Evolutionary conservation across 2,329 filamentous ascomycete species (phyloP).

Genomic region (Lizonia empirigonia): DNA sequence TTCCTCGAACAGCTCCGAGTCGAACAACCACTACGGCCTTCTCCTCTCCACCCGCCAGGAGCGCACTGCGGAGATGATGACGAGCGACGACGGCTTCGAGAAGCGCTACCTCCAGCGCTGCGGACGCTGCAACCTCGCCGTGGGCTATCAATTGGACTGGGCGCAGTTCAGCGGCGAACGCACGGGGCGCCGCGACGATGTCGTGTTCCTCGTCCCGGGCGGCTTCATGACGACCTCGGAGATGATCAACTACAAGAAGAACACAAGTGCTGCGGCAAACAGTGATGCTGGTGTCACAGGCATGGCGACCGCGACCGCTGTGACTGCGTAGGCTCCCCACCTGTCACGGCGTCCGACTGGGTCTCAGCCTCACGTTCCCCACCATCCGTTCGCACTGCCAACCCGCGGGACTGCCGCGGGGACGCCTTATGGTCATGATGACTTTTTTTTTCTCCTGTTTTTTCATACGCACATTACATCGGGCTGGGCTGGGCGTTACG

Average conservation of each 20-base stretch:
- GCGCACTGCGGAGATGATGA: constrained; percentile 57
- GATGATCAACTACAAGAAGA: constrained; percentile 55
- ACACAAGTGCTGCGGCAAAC: constrained; percentile 10
- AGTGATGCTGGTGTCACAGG: constrained; percentile 10
- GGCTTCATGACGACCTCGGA: constrained; percentile 63
- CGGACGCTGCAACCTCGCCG: constrained; percentile 63
- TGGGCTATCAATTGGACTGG: constrained; percentile 67
- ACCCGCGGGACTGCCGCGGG: constrained; percentile 12
- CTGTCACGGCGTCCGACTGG: too few species aligned
- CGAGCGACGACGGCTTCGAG: constrained; percentile 69
- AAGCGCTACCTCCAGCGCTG: constrained; percentile 66
- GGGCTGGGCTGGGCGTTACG: constrained; percentile 9
- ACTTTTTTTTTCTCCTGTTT: constrained; percentile 1
- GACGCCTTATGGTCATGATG: not conserved
- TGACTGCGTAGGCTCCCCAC: constrained; percentile 28
- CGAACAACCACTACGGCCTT: constrained; percentile 53
- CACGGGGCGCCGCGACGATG: constrained; percentile 49
- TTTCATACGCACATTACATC: not conserved
- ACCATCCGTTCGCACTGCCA: not conserved
- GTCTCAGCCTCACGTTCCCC: constrained; percentile 13
- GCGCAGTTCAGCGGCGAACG: constrained; percentile 52
- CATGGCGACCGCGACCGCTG: constrained; percentile 17
- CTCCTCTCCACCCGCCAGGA: constrained; percentile 58
- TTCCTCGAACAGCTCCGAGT: constrained; percentile 20
- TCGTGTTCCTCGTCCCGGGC: constrained; percentile 66